Percentiles rank a stretch among this genome's conserved stretches.
Evolutionary conservation across 179 eudicot species (phyloP).

Genomic region (Spergularia azorica): DNA sequence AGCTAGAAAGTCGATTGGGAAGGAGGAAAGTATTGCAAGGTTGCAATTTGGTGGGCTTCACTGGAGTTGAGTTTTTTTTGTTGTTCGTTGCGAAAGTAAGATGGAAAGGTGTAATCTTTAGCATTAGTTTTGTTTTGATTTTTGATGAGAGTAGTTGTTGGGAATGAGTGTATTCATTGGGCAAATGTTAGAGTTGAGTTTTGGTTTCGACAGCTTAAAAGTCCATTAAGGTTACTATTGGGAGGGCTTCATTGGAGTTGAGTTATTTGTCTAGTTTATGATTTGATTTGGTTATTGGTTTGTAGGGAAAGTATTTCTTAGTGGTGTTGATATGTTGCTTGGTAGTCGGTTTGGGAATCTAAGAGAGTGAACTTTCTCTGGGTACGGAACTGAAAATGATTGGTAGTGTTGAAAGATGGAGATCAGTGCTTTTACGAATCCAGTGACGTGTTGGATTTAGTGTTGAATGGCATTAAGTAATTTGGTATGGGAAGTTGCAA

Average conservation of each 20-base stretch:
- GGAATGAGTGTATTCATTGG: no score
- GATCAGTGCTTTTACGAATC: not conserved
- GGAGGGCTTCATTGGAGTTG: not conserved
- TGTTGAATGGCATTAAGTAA: not conserved
- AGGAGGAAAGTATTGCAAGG: no score
- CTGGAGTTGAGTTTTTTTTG: not conserved
- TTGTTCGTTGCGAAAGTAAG: no score
- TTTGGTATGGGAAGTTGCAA: no score
- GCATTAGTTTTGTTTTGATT: no score
- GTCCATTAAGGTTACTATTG: no score
- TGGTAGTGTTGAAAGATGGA: no score
- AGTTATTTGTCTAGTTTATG: not conserved
- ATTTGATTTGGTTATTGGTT: not conserved
- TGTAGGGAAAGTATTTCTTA: not conserved
- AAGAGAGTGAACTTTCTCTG: not conserved
- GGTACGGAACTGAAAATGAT: not conserved
- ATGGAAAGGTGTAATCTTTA: no score
- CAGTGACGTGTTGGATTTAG: not conserved
- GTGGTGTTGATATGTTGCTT: not conserved
- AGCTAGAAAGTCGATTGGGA: no score
- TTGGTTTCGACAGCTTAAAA: no score
- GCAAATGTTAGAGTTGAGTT: no score
- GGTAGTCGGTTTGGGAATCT: not conserved
- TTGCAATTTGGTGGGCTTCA: not conserved
- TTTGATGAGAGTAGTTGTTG: no score